Conservation (phyloP, 2,329 filamentous ascomycete genomes). For the Fusarium camptoceras region DNA sequence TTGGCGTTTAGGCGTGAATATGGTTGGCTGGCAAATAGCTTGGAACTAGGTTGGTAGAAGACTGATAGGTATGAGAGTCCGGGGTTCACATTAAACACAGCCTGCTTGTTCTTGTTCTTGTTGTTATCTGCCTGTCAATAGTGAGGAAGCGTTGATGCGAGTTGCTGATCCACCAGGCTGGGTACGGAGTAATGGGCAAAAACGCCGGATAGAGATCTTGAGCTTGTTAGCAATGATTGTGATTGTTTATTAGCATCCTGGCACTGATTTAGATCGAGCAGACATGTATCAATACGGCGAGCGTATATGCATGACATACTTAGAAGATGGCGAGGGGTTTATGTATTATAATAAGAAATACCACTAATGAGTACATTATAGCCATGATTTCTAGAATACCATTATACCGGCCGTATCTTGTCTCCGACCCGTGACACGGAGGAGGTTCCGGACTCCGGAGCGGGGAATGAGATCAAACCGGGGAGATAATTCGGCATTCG, state of each 20-base stretch:
- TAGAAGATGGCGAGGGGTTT: neutral
- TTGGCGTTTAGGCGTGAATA: neutral
- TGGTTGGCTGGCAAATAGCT: neutral
- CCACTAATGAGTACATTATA: neutral
- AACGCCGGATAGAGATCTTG: conserved; percentile 4
- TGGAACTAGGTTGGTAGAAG: neutral
- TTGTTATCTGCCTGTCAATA: neutral
- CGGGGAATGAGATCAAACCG: conserved; percentile 20
- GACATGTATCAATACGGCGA: neutral
- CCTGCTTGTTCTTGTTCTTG: neutral
- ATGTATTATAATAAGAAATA: neutral
- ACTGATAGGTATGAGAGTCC: neutral
- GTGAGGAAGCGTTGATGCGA: neutral
- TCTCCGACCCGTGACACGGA: conserved; percentile 31
- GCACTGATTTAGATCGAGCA: neutral
- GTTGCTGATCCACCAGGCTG: neutral
- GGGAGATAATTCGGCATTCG: conserved; percentile 44
- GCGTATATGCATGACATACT: neutral
- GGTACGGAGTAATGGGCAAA: conserved; percentile 8
- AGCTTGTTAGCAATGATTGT: neutral
- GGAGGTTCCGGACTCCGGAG: conserved; percentile 30
- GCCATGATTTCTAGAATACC: neutral
- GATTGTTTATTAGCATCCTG: neutral
- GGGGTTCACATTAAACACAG: neutral
- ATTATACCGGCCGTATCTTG: neutral